Base-by-base conservation (phyloP, 805 yeast genomes). In the Wickerhamiella brachini region DNA sequence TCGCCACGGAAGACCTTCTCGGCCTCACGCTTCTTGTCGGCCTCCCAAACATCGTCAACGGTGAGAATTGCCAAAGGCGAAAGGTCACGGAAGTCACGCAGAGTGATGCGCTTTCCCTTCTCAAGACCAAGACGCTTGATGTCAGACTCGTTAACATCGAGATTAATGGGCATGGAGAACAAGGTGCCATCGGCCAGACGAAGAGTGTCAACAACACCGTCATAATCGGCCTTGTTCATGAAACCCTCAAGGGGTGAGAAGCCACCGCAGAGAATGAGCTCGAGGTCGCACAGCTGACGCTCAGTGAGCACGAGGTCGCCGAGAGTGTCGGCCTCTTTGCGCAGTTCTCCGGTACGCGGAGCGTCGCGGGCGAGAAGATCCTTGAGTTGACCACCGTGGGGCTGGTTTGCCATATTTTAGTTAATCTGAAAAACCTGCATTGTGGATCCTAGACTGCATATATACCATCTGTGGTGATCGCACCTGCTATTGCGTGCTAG, bases 211-310 rank as follows among this genome's bases (percentile, higher is more conserved):
- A 83, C 85, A 45, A 84, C 90, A 2, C 80, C 72, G 41, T 73
- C 71, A 66, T 83, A 83, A 67, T 84, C 90, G 49, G 72, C 72
- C 69, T 83, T 75, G 60, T 71, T 76, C 66, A 83, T 68, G 68
- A 83, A 83, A 2, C 90, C 88, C 52, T 77, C 75, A 55, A 83
- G 74, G 17, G 93, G 97, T 41, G 96, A 87, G 67, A 89, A 89
- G 5, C 97, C 97, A 67, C 97, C 97, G 61, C 84, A 84, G 54
- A 90, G 71, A 63, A 89, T 85, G 67, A 90, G 74, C 71, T 89
- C 97, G 63, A 90, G 71, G 68, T 89, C 97, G 69, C 97, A 89
- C 51, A 89, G 73, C 67, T 89, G 97, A 66, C 97, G 83, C 56
- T 80, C 90, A 34, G 94, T 81, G 57, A 89, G 73, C 21, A 72